Base-by-base conservation (phyloP, 352 stramenopile species). In the Phytopythium boreale region DNA sequence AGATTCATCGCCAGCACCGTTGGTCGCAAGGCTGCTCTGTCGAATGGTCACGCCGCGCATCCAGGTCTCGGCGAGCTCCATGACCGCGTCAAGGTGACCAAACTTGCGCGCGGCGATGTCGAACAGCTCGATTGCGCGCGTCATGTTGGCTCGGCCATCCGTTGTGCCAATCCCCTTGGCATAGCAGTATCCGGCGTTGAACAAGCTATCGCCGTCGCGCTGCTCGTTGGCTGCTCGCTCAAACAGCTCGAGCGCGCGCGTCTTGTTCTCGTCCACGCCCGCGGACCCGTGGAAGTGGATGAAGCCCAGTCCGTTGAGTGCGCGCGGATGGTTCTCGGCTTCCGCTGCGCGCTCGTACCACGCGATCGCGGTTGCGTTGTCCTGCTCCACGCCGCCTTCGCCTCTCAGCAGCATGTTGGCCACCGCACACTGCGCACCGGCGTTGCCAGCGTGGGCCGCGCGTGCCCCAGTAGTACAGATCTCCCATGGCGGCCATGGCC, bases 371-470 rank as follows among this genome's bases (percentile, higher is more conserved):
- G 71, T 83, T 8, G 59, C 66, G 55, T 93, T 87, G 69, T 97
- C 82, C 66, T 91, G 78, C 61, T 64, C 46, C 9, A 66, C 39
- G 4, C 58, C 68, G 29, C 89, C 90, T 78, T 97, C 90, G 26
- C 91, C 90, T 70, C 93, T 94, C 12, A 97, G 63, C 22, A 96
- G 64, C 90, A 97, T 97, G 0, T 82, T 80, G n/a, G 86, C 91
- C 0, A 89, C 71, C 8, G 87, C 88, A 26, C 82, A 85, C 69
- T 92, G 81, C 0, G 79, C 67, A 29, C 69, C 70, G 1, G 81
- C 70, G 53, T 96, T 70, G 0, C 84, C 88, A 27, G 66, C 67
- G 20, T 77, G 27, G 3, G 88, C 90, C 20, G 91, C 91, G 44
- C 75, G 67, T 77, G 5, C 90, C 91, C 84, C 88, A 97, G 63